These are phyloP conservation scores for Dictyostelium intermedium DNA, from an alignment of 78 protist genomes.

Conservation along the genomic window DNA sequence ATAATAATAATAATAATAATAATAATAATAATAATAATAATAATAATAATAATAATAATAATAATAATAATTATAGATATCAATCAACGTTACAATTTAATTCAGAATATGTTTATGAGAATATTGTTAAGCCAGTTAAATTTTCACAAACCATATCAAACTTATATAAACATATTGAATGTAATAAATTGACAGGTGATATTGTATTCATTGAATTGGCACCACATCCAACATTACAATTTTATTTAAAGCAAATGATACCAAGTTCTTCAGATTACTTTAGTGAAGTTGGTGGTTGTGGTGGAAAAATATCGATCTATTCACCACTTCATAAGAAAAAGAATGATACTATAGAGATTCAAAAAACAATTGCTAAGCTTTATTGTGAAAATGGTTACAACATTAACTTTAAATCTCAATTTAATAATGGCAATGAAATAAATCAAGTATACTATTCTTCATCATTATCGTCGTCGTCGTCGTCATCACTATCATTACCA, in stretches of 20 bases:
- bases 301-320: background rate
- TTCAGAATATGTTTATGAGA: background rate
- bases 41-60: no score
- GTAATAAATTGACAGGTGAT: background rate
- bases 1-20: no score
- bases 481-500: no score
- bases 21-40: no score
- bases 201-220: conserved; percentile 1
- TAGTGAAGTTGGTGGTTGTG: background rate
- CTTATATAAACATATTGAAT: background rate
- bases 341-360: background rate
- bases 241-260: conserved; percentile 24
- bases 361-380: background rate
- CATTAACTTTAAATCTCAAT: background rate
- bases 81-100: no score
- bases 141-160: background rate
- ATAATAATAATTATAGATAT: no score
- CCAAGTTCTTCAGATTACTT: no score
- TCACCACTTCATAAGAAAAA: conserved; percentile 20
- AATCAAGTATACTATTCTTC: no score
- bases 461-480: no score
- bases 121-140: conserved; percentile 11
- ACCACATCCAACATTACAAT: conserved; percentile 56
- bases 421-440: no score
- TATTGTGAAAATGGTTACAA: background rate